Evolutionary conservation across 345 rosid genomes (phyloP), one percentile per base, ranked within the genome.

Genomic region (Moringa oleifera): DNA sequence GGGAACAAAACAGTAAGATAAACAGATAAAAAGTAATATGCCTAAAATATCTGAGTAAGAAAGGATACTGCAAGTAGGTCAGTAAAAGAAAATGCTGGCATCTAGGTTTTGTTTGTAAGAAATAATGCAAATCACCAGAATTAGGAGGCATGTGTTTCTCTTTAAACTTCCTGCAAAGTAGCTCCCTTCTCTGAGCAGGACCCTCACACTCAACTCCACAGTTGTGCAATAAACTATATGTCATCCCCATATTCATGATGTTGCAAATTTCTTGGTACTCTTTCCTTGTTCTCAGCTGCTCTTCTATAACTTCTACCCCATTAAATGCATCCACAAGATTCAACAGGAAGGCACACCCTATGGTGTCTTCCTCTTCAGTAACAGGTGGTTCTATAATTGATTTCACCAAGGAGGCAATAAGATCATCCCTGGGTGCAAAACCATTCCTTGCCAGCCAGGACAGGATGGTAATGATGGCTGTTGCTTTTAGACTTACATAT

Each of bases 211-310:
- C 96, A 70, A 86, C 81, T 68, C 83, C 97, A 76, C 67, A 77
- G 73, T 79, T 87, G 73, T 90, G 96, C 55, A 90, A 80, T 75
- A 81, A 75, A 68, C 99, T 86, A 78, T 85, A 90, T 20, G 70
- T 84, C 92, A 94, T 79, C 68, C 99, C 99, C 66, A 85, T 80
- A 71, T 85, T 88, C 96, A 90, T 88, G 67, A 94, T 90, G 75
- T 92, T 94, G 58, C 87, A 79, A 65, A 85, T 85, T 73, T 94
- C 96, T 69, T 77, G 83, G 77, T 94, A 94, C 61, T 76, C 83
- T 68, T 70, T 74, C 79, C 99, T 82, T 53, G 51, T 76, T 75
- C 73, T 83, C 71, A 94, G 81, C 82, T 90, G 96, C 74, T 86
- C 95, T 75, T 94, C 99, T 71, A 94, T 88, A 58, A 86, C 83